phyloP scores from a whole-genome alignment of 331 rosid genomes.

The Rhamnella rubrinervis region DNA sequence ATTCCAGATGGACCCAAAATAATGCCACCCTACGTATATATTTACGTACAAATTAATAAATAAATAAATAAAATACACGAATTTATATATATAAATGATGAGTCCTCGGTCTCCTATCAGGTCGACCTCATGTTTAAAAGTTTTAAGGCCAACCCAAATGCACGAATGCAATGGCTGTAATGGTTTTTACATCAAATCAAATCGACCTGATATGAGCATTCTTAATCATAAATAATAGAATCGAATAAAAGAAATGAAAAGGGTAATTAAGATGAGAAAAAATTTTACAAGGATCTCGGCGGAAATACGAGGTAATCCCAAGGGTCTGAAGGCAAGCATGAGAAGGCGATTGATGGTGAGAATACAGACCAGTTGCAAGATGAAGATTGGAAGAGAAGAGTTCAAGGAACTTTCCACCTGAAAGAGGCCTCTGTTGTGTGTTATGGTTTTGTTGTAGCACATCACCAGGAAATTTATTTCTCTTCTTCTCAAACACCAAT shows the following conservation, averaged over 20 bases:
- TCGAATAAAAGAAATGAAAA: neutral
- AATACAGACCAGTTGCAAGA: slow-evolving; percentile 9
- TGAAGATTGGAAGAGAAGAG: neutral
- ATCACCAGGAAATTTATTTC: neutral
- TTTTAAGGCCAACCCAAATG: too few relatives aligned
- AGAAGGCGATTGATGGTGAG: slow-evolving; percentile 12
- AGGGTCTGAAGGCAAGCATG: slow-evolving; percentile 9
- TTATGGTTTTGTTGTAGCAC: slow-evolving; percentile 15
- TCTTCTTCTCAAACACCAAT: neutral
- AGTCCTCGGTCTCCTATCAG: too few relatives aligned
- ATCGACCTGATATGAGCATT: too few relatives aligned
- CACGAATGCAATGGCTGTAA: too few relatives aligned
- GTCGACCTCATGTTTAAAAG: too few relatives aligned
- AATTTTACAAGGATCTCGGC: slow-evolving; percentile 35
- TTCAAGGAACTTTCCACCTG: slow-evolving; percentile 10
- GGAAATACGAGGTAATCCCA: slow-evolving; percentile 31
- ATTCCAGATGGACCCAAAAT: slow-evolving; percentile 31
- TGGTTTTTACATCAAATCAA: too few relatives aligned
- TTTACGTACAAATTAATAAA: neutral
- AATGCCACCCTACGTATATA: slow-evolving; percentile 37
- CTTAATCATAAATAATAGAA: neutral
- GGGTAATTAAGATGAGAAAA: neutral
- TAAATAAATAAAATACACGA: neutral
- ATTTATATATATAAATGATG: neutral
- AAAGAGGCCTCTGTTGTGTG: slow-evolving; percentile 2